Conservation (phyloP, 805 yeast genomes). For the Saccharomycopsis sp. region DNA sequence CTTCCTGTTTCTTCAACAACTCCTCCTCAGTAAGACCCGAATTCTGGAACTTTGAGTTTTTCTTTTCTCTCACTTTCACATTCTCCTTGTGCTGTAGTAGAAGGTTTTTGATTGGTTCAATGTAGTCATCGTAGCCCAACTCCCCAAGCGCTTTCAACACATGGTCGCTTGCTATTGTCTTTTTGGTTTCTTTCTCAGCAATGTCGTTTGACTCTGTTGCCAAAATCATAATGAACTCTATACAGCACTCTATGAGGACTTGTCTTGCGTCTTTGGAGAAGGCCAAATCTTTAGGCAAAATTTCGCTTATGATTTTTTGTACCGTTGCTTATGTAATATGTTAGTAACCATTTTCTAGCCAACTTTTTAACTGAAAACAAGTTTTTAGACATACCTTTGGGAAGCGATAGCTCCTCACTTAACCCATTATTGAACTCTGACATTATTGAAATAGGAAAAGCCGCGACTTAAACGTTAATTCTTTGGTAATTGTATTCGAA, state of each 20-base stretch:
- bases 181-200: constrained; percentile 92
- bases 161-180: constrained; percentile 94
- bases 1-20: constrained; percentile 84
- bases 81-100: constrained; percentile 81
- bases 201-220: constrained; percentile 92
- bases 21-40: constrained; percentile 92
- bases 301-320: constrained; percentile 86
- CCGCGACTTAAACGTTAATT: background rate
- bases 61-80: constrained; percentile 80
- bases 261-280: constrained; percentile 92
- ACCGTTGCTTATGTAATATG: too few relatives aligned
- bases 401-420: constrained; percentile 36
- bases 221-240: constrained; percentile 89
- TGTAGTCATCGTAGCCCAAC: constrained; percentile 77
- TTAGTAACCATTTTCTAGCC: too few relatives aligned
- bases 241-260: constrained; percentile 90
- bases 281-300: constrained; percentile 77
- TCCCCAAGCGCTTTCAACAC: constrained; percentile 83
- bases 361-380: too few relatives aligned
- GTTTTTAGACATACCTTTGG: constrained; percentile 30
- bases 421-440: constrained; percentile 24
- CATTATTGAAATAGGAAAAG: too few relatives aligned
- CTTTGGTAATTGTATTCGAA: background rate
- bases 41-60: constrained; percentile 86
- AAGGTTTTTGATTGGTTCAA: constrained; percentile 72